Conservation (phyloP, 108 stramenopile genomes). For the Chaetoceros muelleri region DNA sequence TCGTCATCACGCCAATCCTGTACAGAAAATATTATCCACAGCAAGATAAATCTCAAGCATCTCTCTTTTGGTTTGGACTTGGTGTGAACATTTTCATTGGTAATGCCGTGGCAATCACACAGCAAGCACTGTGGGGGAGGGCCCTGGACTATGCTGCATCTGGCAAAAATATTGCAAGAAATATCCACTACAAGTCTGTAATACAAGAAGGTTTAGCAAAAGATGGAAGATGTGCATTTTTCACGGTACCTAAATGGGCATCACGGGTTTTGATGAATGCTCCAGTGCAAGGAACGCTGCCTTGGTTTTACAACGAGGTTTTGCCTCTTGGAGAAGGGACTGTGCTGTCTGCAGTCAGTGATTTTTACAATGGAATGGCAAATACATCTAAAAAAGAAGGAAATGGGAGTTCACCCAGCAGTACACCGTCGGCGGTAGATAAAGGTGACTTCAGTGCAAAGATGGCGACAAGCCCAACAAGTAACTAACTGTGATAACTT, state of each 20-base stretch:
- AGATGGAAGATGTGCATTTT: slow-evolving; percentile 61
- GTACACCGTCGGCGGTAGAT: too few species aligned
- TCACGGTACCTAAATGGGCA: slow-evolving; percentile 59
- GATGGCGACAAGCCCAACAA: too few species aligned
- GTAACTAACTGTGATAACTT: too few species aligned
- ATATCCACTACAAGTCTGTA: slow-evolving; percentile 33
- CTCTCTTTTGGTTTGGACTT: slow-evolving; percentile 62
- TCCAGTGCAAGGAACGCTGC: slow-evolving; percentile 51
- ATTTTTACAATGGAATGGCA: too few species aligned
- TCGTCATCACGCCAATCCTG: slow-evolving; percentile 54
- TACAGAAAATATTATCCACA: slow-evolving; percentile 67
- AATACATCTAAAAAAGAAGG: too few species aligned
- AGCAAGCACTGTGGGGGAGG: slow-evolving; percentile 70
- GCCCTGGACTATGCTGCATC: slow-evolving; percentile 35
- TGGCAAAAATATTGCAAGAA: slow-evolving; percentile 14
- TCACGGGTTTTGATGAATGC: slow-evolving; percentile 75
- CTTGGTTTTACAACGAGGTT: slow-evolving; percentile 77
- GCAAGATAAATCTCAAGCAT: slow-evolving; percentile 39
- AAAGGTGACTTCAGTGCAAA: too few species aligned
- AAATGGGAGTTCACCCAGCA: too few species aligned
- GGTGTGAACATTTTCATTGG: slow-evolving; percentile 58
- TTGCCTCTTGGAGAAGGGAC: slow-evolving; percentile 53
- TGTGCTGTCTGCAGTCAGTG: slow-evolving; percentile 19
- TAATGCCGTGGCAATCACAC: slow-evolving; percentile 64
- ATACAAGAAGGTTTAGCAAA: slow-evolving; percentile 28